Conservation (phyloP, 352 stramenopile genomes). For the Pythium biforme region DNA sequence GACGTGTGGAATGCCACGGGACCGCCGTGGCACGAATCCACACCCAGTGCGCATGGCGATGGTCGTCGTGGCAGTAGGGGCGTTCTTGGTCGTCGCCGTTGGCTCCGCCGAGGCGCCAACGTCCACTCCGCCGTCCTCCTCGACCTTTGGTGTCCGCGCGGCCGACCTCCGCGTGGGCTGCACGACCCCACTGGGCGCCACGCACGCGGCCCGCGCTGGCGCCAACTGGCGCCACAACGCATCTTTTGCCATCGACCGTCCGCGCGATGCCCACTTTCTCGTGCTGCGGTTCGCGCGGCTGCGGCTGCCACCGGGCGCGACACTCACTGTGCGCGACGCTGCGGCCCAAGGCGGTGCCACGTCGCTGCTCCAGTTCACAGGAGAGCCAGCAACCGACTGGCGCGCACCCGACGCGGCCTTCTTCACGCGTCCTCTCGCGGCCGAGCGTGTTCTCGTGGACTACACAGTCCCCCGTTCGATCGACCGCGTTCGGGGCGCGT, state of each 20-base stretch:
- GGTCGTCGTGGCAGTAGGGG: too few relatives aligned
- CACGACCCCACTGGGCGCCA: neutral
- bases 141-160: neutral
- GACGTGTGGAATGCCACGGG: too few relatives aligned
- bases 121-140: too few relatives aligned
- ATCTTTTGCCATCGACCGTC: slow-evolving; percentile 27
- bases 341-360: neutral
- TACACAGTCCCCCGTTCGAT: slow-evolving; percentile 18
- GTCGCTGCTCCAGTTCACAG: neutral
- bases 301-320: slow-evolving; percentile 23
- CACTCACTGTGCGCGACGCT: slow-evolving; percentile 25
- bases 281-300: slow-evolving; percentile 34
- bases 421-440: slow-evolving; percentile 26
- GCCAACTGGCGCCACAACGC: slow-evolving; percentile 14
- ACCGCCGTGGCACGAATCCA: too few relatives aligned
- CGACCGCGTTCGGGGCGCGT: neutral
- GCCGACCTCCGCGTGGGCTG: slow-evolving; percentile 12
- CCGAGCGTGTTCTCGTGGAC: slow-evolving; percentile 10
- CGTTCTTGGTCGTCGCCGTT: too few relatives aligned
- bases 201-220: too few relatives aligned
- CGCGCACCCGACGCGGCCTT: slow-evolving; percentile 1
- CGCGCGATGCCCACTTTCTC: slow-evolving; percentile 32
- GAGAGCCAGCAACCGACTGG: neutral
- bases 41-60: too few relatives aligned
- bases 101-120: too few relatives aligned